Conservation (phyloP, 2,329 filamentous ascomycete genomes). For the Hymenotorrendiella dingleyae region DNA sequence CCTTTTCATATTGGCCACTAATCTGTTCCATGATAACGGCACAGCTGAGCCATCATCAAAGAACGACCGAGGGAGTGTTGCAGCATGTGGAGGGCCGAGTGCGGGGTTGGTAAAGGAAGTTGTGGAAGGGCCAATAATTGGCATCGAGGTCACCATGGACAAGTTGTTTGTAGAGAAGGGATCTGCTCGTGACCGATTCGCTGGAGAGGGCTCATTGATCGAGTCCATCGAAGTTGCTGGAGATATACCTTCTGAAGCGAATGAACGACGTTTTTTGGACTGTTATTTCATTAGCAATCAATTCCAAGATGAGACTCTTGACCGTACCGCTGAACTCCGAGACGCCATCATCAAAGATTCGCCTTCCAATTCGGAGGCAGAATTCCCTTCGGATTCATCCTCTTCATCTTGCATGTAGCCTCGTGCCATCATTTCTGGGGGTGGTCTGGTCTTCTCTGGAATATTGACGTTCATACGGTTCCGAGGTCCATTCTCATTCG, state of each 20-base stretch:
- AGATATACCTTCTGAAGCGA: slow-evolving; percentile 60
- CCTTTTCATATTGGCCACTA: slow-evolving; percentile 88
- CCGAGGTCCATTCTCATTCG: slow-evolving; percentile 76
- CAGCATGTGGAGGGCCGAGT: slow-evolving; percentile 30
- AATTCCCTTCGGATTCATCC: slow-evolving; percentile 76
- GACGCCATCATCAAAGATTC: slow-evolving; percentile 66
- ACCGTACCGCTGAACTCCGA: slow-evolving; percentile 59
- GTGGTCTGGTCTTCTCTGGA: slow-evolving; percentile 83
- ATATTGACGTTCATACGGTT: slow-evolving; percentile 85
- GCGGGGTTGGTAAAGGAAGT: slow-evolving; percentile 54
- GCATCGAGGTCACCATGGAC: slow-evolving; percentile 43
- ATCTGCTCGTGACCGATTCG: slow-evolving; percentile 52
- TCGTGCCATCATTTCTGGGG: slow-evolving; percentile 83
- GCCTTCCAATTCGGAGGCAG: slow-evolving; percentile 80
- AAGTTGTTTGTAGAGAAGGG: slow-evolving; percentile 45
- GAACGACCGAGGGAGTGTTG: slow-evolving; percentile 70
- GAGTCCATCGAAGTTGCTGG: slow-evolving; percentile 90
- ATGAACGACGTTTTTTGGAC: slow-evolving; percentile 59
- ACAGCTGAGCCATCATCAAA: slow-evolving; percentile 82
- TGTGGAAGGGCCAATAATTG: slow-evolving; percentile 26
- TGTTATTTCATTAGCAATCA: slow-evolving; percentile 30
- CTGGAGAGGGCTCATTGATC: slow-evolving; percentile 63
- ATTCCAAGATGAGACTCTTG: neutral
- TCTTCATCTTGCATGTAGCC: slow-evolving; percentile 80
- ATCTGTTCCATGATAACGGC: slow-evolving; percentile 79